A percentile compares a stretch with the other conserved stretches of the same genome.
phyloP scores from a whole-genome alignment of 805 yeast species.

The Kluyveromyces starmeri region DNA sequence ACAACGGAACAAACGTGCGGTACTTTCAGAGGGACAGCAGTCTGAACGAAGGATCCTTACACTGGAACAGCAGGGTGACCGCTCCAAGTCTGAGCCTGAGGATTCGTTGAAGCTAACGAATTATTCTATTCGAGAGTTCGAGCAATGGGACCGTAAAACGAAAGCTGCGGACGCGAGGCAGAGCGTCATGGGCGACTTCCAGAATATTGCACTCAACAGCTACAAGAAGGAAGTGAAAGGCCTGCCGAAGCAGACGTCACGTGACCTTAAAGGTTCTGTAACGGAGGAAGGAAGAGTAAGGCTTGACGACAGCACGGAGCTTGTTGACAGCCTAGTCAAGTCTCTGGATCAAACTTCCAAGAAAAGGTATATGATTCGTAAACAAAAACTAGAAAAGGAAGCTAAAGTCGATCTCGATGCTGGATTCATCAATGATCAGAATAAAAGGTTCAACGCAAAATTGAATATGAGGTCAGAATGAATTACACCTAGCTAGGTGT shows the following conservation, averaged over 20 bases:
- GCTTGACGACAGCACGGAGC: conserved; percentile 13
- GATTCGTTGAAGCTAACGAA: conserved; percentile 11
- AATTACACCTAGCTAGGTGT: no score
- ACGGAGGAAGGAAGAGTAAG: conserved; percentile 11
- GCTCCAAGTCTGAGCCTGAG: background rate
- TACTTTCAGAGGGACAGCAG: conserved; percentile 11
- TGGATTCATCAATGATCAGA: conserved; percentile 25
- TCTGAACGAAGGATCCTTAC: conserved; percentile 14
- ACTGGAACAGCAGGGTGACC: conserved; percentile 10
- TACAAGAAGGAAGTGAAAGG: conserved; percentile 23
- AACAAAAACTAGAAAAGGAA: conserved; percentile 12
- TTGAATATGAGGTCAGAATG: conserved; percentile 18
- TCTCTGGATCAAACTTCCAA: conserved; percentile 15
- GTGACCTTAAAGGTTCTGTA: background rate
- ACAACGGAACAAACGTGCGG: conserved; percentile 18
- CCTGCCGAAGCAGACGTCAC: conserved; percentile 3
- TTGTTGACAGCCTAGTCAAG: conserved; percentile 15
- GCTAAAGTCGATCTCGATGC: conserved; percentile 5
- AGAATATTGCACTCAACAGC: conserved; percentile 22
- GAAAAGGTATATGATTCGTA: conserved; percentile 15
- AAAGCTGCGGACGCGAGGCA: conserved; percentile 6
- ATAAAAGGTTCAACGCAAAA: conserved; percentile 26
- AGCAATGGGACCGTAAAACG: conserved; percentile 15
- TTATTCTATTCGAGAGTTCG: conserved; percentile 21
- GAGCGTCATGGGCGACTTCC: conserved; percentile 7